Conservation (phyloP, 352 stramenopile species). For the Phytophthora cajani region DNA sequence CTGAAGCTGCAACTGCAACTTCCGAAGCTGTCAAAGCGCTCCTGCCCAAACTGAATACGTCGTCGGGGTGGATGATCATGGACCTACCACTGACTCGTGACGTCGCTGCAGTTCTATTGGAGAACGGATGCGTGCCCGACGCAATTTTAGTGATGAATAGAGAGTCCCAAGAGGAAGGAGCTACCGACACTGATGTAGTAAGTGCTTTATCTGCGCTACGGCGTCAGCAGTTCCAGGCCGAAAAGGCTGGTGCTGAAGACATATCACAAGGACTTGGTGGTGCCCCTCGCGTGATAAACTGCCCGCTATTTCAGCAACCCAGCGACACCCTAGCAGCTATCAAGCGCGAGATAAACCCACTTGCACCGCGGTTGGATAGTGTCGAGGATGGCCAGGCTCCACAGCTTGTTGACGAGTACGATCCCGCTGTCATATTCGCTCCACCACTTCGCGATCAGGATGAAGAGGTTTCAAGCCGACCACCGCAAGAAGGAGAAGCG, state of each 20-base stretch:
- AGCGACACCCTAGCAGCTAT: conserved; percentile 42
- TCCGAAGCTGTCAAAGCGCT: conserved; percentile 28
- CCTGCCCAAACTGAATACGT: conserved; percentile 16
- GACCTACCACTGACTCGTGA: conserved; percentile 56
- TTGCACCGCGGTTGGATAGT: conserved; percentile 53
- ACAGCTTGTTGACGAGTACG: conserved; percentile 34
- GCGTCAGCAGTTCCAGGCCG: conserved; percentile 38
- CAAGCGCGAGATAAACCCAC: conserved; percentile 41
- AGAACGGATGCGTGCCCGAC: conserved; percentile 59
- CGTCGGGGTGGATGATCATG: conserved; percentile 54
- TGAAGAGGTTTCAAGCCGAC: conserved; percentile 11
- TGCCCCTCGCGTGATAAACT: conserved; percentile 28
- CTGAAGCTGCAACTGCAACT: conserved; percentile 31
- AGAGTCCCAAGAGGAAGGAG: conserved; percentile 30
- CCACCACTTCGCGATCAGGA: conserved; percentile 22
- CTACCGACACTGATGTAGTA: background rate
- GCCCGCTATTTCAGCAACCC: conserved; percentile 32
- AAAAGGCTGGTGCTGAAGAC: conserved; percentile 24
- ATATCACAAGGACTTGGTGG: conserved; percentile 20
- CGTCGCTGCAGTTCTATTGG: conserved; percentile 41
- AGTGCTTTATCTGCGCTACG: conserved; percentile 26
- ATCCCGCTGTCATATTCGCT: conserved; percentile 41
- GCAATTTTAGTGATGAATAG: conserved; percentile 52
- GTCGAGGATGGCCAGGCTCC: conserved; percentile 47
- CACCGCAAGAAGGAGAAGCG: background rate